These are phyloP conservation scores for Strobilomyces dryophilus DNA, from an alignment of 768 basidiomycete species.

Conservation along the genomic window DNA sequence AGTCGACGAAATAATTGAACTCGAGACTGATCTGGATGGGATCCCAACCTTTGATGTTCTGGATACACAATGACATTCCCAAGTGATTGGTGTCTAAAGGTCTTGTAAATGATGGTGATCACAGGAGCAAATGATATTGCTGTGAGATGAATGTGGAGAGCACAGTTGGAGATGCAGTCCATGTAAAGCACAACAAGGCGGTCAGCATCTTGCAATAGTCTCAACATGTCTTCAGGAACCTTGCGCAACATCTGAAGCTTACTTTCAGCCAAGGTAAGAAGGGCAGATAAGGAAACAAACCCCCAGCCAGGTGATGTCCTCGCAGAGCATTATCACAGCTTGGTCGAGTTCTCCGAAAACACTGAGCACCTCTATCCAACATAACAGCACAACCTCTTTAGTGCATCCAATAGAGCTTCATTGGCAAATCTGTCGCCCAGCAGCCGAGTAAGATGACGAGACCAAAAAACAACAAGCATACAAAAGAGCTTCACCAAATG, in stretches of 20 bases:
- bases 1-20: slow-evolving; percentile 7
- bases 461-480: slow-evolving; percentile 22
- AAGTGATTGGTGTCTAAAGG: slow-evolving; percentile 7
- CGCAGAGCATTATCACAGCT: slow-evolving; percentile 14
- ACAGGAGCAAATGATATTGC: slow-evolving; percentile 1
- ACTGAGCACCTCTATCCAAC: slow-evolving; percentile 15
- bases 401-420: slow-evolving; percentile 6
- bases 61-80: background rate
- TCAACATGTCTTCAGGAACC: slow-evolving; percentile 3
- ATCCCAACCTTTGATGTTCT: background rate
- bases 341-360: slow-evolving; percentile 16
- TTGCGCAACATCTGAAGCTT: slow-evolving; percentile 3
- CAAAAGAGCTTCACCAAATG: slow-evolving; percentile 12
- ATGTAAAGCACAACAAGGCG: slow-evolving; percentile 17
- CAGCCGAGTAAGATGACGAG: slow-evolving; percentile 13
- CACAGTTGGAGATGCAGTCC: slow-evolving; percentile 19
- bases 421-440: background rate
- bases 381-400: slow-evolving; percentile 14
- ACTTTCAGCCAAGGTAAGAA: background rate
- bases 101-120: slow-evolving; percentile 1
- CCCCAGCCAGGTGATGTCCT: slow-evolving; percentile 13
- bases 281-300: background rate
- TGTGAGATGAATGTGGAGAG: slow-evolving; percentile 17
- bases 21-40: background rate
- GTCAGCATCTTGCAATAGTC: slow-evolving; percentile 16